These are phyloP conservation scores for Podochytrium sp. DNA, from an alignment of 192 early-diverging fungal genomes.

Conservation along the genomic window DNA sequence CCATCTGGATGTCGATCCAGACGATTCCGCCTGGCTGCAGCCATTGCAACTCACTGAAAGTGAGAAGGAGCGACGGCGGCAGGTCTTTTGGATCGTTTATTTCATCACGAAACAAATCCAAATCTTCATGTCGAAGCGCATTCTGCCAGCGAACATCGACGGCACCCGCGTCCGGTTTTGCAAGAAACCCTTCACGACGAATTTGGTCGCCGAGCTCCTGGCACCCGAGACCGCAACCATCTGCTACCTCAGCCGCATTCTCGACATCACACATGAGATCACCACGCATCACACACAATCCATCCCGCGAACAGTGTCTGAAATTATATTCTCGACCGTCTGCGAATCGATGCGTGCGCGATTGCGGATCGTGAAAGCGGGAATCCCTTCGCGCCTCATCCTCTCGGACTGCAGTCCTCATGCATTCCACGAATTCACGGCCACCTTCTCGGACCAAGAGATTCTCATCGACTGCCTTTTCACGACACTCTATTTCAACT, in stretches of 20 bases:
- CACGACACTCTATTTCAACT: background rate
- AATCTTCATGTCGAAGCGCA: background rate
- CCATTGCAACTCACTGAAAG: background rate
- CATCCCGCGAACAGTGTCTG: background rate
- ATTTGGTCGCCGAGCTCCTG: background rate
- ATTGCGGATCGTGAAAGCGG: background rate
- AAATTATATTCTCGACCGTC: background rate
- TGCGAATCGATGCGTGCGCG: background rate
- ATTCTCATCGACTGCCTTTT: background rate
- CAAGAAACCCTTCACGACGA: background rate
- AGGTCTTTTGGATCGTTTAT: background rate
- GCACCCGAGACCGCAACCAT: background rate
- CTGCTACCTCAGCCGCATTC: constrained; percentile 3
- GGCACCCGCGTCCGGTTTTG: background rate
- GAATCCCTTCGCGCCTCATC: background rate
- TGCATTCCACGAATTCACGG: too few species aligned
- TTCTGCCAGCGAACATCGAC: background rate
- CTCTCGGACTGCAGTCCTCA: background rate
- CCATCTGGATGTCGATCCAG: background rate
- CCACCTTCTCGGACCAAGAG: background rate
- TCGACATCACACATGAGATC: constrained; percentile 2
- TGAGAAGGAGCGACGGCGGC: background rate
- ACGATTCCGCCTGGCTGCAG: background rate
- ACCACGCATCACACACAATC: background rate
- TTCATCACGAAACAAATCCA: background rate